Evolutionary conservation across 805 yeast species (phyloP).

Genomic region (Priceomyces medius): DNA sequence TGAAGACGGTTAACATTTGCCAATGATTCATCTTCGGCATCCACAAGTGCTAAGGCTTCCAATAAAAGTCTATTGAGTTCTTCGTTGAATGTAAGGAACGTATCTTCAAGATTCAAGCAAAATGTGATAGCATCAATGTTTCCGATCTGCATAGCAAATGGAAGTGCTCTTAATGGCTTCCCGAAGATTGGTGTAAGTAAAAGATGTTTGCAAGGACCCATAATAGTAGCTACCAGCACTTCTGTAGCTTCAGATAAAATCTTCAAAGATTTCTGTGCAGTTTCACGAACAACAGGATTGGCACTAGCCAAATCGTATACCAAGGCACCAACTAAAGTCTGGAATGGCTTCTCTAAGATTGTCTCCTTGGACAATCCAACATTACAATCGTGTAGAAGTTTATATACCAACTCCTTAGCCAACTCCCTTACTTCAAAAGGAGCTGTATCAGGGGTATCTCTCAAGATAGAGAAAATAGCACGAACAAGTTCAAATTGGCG

Average conservation of each 20-base stretch:
- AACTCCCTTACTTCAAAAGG: conserved; percentile 73
- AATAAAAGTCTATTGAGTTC: conserved; percentile 80
- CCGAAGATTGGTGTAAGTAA: conserved; percentile 92
- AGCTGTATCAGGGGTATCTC: conserved; percentile 87
- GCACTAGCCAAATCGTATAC: conserved; percentile 93
- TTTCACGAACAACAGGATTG: conserved; percentile 74
- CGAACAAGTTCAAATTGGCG: conserved; percentile 83
- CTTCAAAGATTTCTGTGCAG: conserved; percentile 69
- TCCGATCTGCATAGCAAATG: conserved; percentile 98
- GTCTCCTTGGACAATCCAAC: conserved; percentile 57
- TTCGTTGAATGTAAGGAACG: conserved; percentile 84
- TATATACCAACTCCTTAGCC: conserved; percentile 67
- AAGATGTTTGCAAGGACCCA: conserved; percentile 79
- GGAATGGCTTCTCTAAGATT: conserved; percentile 69
- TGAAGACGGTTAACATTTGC: conserved; percentile 82
- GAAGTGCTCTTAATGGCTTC: conserved; percentile 92
- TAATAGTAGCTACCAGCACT: conserved; percentile 69
- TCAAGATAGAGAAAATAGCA: conserved; percentile 82
- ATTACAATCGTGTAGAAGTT: conserved; percentile 66
- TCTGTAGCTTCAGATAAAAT: conserved; percentile 68
- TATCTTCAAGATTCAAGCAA: conserved; percentile 75
- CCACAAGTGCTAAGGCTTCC: conserved; percentile 92
- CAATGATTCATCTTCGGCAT: conserved; percentile 95
- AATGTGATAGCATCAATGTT: conserved; percentile 96
- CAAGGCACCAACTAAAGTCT: conserved; percentile 79